Base-by-base conservation (phyloP, 192 early-diverging fungal species). In the Backusella australiensis region DNA sequence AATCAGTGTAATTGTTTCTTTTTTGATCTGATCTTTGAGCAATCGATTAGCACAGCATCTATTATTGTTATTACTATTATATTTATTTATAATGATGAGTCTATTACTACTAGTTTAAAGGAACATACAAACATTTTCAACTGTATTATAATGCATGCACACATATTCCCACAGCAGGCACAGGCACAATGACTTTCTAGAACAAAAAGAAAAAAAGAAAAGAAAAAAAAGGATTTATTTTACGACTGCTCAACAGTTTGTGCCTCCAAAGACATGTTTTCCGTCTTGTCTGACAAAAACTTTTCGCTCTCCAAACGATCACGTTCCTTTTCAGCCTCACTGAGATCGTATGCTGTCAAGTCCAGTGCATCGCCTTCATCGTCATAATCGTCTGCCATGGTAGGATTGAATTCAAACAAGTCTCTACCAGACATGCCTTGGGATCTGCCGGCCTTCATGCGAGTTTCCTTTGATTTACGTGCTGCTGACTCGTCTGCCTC, bases 401-500 rank as follows among this genome's bases (percentile, higher is more conserved):
- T 93, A 19, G 96, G 96, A 84, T 98, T 98, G 85, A 98, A 99
- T 75, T 97, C 94, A 85, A 99, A 99, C 80, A 96, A 86, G 83
- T 99, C 97, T 74, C 93, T 92, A 74, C 98, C 98, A 66, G 96
- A 98, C 94, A 99, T 96, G 52, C 95, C 95, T 71, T 89, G 85
- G 74, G 94, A 88, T 87, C 93, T 91, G 75, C 98, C 98, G 5
- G 96, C 93, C 86, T 94, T 93, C 80, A 82, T 89, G 17, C 89
- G 91, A 77, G 88, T 89, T 85, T 95, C 95, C 86, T 96, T 95
- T 77, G 91, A 88, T 79, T 95, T 93, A 73, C 85, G 87, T 67
- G 85, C 87, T 69, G 86, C 88, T 32, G 73, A 74, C 53, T 90
- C 87, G 34, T 94, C 96, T 17, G 85, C 91, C 17, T 91, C 92